Conservation (phyloP, 139 green algal genomes). For the Edaphochlamys debaryana region DNA sequence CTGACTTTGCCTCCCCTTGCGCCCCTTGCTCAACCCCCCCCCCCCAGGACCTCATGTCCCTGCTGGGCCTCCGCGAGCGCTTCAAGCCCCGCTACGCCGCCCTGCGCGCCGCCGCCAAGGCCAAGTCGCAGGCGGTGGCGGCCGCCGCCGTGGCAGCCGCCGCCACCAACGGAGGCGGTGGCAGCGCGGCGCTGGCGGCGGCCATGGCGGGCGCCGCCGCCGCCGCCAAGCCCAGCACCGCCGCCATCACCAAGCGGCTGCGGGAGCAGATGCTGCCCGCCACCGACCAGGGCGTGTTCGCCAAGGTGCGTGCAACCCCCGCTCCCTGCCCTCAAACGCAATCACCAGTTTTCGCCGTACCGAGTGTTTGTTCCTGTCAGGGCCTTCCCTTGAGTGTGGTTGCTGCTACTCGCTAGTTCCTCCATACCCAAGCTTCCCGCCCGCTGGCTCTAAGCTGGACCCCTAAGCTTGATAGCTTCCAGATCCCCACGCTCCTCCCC, state of each 20-base stretch:
- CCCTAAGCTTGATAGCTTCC: too few species aligned
- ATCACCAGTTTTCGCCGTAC: too few species aligned
- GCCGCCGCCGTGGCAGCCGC: slow-evolving; percentile 14
- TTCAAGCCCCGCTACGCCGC: slow-evolving; percentile 59
- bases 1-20: neutral
- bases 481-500: too few species aligned
- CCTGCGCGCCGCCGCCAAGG: slow-evolving; percentile 33
- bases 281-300: slow-evolving; percentile 10
- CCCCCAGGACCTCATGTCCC: slow-evolving; percentile 53
- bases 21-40: neutral
- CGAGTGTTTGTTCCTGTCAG: too few species aligned
- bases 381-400: too few species aligned
- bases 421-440: too few species aligned
- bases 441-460: too few species aligned
- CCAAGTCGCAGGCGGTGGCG: slow-evolving; percentile 11
- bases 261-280: slow-evolving; percentile 38
- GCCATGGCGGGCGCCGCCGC: neutral
- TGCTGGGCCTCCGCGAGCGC: slow-evolving; percentile 45
- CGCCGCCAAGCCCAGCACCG: slow-evolving; percentile 1
- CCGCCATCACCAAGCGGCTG: slow-evolving; percentile 3
- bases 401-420: too few species aligned
- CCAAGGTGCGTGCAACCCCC: too few species aligned
- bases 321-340: too few species aligned
- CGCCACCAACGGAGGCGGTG: neutral
- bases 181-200: neutral